Evolutionary conservation across 306 rosid genomes (phyloP).

Genomic region (Acmispon strigosus): DNA sequence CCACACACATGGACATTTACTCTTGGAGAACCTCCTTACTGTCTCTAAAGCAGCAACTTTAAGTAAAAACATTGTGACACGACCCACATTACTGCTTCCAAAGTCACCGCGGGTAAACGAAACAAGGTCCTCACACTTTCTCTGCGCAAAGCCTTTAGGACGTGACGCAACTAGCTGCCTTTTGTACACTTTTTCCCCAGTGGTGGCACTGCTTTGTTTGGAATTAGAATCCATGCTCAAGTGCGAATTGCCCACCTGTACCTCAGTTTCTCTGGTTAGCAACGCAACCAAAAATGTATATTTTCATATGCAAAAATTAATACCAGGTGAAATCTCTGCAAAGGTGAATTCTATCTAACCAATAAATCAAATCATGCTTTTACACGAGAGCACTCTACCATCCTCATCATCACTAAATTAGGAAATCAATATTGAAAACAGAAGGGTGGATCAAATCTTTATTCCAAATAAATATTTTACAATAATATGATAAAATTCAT

Average conservation of each 20-base stretch:
- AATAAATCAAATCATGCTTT: background rate
- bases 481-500: too few relatives aligned
- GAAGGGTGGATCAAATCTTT: too few relatives aligned
- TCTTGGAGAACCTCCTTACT: constrained; percentile 59
- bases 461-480: too few relatives aligned
- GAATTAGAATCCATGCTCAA: constrained; percentile 29
- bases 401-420: background rate
- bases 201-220: constrained; percentile 23
- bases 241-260: constrained; percentile 18
- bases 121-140: constrained; percentile 29
- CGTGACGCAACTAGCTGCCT: constrained; percentile 39
- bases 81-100: constrained; percentile 41
- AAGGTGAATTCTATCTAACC: background rate
- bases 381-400: background rate
- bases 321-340: background rate
- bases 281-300: background rate
- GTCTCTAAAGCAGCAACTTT: constrained; percentile 83
- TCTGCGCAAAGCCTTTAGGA: constrained; percentile 36
- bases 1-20: constrained; percentile 75
- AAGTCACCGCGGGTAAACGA: constrained; percentile 33
- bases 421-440: too few relatives aligned
- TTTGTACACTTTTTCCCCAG: constrained; percentile 29
- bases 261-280: constrained; percentile 10
- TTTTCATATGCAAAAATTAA: constrained; percentile 12
- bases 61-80: constrained; percentile 48